Evolutionary conservation across 345 rosid genomes (phyloP), one percentile per base, ranked within the genome.

Genomic region (Corymbia maculata): DNA sequence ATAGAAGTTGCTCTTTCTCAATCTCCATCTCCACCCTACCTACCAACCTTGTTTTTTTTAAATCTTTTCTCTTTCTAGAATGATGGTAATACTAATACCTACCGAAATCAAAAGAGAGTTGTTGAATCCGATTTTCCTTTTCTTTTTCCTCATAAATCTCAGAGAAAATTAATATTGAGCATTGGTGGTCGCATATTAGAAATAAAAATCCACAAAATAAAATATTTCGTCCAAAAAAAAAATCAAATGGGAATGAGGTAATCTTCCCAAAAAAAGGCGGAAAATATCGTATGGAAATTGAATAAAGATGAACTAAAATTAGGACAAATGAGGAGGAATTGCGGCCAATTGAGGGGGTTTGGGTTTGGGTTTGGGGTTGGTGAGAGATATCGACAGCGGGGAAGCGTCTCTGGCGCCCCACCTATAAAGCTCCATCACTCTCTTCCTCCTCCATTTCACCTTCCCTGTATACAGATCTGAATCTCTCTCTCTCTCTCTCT

Each of bases 131-230:
- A 28, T 28, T 0, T 4, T 1, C 15, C 1, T 61, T 28, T 0
- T 28, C 12, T 28, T 12, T 6, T 26, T 10, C 10, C 7, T 61
- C 0, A 10, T 26, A 61, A 61, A 61, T 26, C 12, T 14, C 2
- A 28, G 0, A 28, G 2, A 0, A 26, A 61, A 61, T 26, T 0
- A 59, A 59, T 0, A 55, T 21, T 4, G 11, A 17, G 17, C 0
- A 2, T 14, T 16, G 2, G 1, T 16, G 2, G 1, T 0, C 6
- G 8, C 19, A 1, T 5, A 55, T 55, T 22, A 55, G 4, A 59
- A 26, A 28, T 61, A 12, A 12, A 28, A 61, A 61, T 26, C 0
- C 68, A 26, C 0, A 0, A 10, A 59, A 59, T 24, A 59, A 61
- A 26, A 61, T 5, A 50, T 50, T 13, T 50, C 12, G 13, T 9